phyloP scores from a whole-genome alignment of 169 alveolate genomes.

The Perkinsus chesapeaki region DNA sequence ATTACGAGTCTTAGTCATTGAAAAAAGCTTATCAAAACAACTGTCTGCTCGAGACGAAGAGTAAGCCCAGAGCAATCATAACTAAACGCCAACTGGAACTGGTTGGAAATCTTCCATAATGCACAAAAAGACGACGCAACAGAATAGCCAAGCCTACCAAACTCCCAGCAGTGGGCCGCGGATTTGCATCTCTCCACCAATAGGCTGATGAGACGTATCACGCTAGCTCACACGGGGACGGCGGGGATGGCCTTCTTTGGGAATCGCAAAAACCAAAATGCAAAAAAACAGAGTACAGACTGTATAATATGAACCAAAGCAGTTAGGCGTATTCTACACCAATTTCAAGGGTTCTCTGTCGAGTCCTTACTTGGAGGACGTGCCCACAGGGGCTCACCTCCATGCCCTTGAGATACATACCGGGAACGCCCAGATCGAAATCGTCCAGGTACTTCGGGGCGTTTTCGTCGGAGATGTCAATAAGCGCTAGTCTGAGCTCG shows the following conservation, averaged over 20 bases:
- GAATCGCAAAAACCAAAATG: background rate
- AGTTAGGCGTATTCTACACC: background rate
- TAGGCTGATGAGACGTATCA: no score
- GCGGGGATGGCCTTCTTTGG: no score
- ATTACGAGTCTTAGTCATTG: background rate
- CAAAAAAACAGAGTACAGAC: background rate
- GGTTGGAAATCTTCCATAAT: background rate
- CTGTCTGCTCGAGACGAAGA: background rate
- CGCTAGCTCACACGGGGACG: no score
- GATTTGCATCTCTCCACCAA: no score
- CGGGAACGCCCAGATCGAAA: background rate
- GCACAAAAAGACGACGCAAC: background rate
- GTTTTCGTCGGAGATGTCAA: background rate
- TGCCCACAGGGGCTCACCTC: background rate
- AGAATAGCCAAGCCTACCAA: background rate
- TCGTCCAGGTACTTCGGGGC: background rate
- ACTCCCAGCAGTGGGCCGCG: no score
- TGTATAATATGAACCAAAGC: background rate
- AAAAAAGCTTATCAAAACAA: background rate
- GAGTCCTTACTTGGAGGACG: background rate
- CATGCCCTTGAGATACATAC: background rate
- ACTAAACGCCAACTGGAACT: background rate
- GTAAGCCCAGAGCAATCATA: background rate
- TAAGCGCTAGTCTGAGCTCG: background rate
- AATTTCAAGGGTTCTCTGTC: background rate